Conservation (phyloP, 306 rosid species). For the Pyrus bretschneideri region DNA sequence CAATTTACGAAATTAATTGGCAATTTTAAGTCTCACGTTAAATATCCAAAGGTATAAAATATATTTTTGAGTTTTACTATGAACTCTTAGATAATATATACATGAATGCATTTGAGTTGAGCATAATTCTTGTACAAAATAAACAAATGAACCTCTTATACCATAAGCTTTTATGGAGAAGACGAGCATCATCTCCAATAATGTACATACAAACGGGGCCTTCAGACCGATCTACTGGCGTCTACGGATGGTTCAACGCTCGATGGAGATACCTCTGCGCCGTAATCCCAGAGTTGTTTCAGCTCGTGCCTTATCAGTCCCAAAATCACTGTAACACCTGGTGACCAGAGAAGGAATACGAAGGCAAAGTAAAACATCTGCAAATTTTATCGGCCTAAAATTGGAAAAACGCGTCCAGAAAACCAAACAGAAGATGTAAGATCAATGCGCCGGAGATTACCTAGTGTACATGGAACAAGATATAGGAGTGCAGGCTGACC, state of each 20-base stretch:
- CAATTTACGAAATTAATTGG: not conserved
- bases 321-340: constrained; percentile 57
- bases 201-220: not conserved
- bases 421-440: not conserved
- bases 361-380: not conserved
- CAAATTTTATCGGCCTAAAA: not conserved
- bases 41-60: not conserved
- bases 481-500: constrained; percentile 98
- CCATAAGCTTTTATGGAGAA: not conserved
- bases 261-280: constrained; percentile 19
- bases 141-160: constrained; percentile 4
- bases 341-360: constrained; percentile 5
- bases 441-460: constrained; percentile 27
- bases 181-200: not conserved
- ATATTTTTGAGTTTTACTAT: not conserved
- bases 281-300: constrained; percentile 57
- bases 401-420: not conserved
- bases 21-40: not conserved
- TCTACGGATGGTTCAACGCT: constrained; percentile 13
- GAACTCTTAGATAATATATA: not conserved
- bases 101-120: not conserved
- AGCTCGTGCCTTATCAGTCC: constrained; percentile 65
- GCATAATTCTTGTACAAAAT: not conserved
- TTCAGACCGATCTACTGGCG: constrained; percentile 1
- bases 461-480: constrained; percentile 95